Evolutionary conservation across 2,329 filamentous ascomycete genomes (phyloP), one percentile per base, ranked within the genome.

Genomic region (Paecilomyces dactylethromorphus): DNA sequence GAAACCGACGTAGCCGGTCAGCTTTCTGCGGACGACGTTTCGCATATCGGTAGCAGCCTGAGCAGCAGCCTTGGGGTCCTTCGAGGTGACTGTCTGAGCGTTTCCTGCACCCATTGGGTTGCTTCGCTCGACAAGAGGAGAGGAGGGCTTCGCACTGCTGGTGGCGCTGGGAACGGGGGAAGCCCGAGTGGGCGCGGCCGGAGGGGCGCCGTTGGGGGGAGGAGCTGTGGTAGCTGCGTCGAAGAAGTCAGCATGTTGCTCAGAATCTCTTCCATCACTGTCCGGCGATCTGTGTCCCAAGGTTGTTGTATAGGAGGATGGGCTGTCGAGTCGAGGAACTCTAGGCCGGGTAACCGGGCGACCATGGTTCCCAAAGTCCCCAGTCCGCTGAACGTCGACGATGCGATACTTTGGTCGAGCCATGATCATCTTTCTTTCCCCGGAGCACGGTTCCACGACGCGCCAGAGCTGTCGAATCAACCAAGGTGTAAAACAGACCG

Each of bases 1-100:
- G 74, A 99, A 99, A 66, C 94, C 94, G 71, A 99, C 94, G 71
- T 97, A 99, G 73, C 94, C 94, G 55, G 94, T 97, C 74, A 99
- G 83, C 84, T 99, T 99, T 79, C 94, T 87, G 79, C 94, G 91
- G 70, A 99, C 93, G 76, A 99, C 96, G 83, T 99, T 97, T 79
- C 88, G 88, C 83, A 88, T 88, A 71, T 91, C 89, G 71, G 81
- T 84, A 67, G 82, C 79, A 66, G 84, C 81, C 61, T 77, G 77
- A 54, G 79, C 79, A 56, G 70, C 79, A 53, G 79, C 78, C 68
- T 87, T 87, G 59, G 85, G 85, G 69, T 87, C 84, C 74, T 83
- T 86, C 56, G 84, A 86, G 71, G 79, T 82, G 67, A 87, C 82
- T 26, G 85, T 87, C 72, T 87, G 84, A 63, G 76, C 75, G 56